Evolutionary conservation across 108 stramenopile species (phyloP).

Genomic region (Nitzschia inconspicua): DNA sequence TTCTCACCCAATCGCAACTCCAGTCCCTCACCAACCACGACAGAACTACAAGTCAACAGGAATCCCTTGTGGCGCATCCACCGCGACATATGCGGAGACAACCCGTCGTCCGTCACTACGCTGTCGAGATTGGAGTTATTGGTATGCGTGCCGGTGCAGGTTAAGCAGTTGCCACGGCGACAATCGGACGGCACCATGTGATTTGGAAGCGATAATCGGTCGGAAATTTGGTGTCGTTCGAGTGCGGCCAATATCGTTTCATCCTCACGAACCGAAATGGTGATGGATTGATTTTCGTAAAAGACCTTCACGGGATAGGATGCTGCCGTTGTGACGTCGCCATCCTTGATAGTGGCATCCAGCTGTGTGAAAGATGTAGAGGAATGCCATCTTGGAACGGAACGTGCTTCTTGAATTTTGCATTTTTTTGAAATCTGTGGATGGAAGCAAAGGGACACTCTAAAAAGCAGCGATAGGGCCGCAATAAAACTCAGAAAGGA

Average conservation of each 20-base stretch:
- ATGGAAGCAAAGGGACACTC: no score
- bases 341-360: no score
- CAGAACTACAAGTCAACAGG: slow-evolving; percentile 58
- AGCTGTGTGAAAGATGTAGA: no score
- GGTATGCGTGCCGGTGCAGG: slow-evolving; percentile 47
- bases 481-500: no score
- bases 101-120: slow-evolving; percentile 38
- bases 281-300: slow-evolving; percentile 28
- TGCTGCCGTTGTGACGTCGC: no score
- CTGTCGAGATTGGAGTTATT: not conserved
- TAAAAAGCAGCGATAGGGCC: no score
- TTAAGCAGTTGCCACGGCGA: slow-evolving; percentile 73
- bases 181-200: slow-evolving; percentile 56
- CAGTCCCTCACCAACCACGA: slow-evolving; percentile 55
- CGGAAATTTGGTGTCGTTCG: slow-evolving; percentile 22
- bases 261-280: slow-evolving; percentile 12
- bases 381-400: no score
- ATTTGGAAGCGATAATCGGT: slow-evolving; percentile 39
- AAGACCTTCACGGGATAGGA: slow-evolving; percentile 11
- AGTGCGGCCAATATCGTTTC: slow-evolving; percentile 41
- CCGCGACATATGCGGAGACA: slow-evolving; percentile 46
- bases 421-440: no score
- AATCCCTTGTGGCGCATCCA: slow-evolving; percentile 37
- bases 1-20: slow-evolving; percentile 50
- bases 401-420: no score